Conservation (phyloP, 208 protist species). For the Naegleria lovaniensis region DNA sequence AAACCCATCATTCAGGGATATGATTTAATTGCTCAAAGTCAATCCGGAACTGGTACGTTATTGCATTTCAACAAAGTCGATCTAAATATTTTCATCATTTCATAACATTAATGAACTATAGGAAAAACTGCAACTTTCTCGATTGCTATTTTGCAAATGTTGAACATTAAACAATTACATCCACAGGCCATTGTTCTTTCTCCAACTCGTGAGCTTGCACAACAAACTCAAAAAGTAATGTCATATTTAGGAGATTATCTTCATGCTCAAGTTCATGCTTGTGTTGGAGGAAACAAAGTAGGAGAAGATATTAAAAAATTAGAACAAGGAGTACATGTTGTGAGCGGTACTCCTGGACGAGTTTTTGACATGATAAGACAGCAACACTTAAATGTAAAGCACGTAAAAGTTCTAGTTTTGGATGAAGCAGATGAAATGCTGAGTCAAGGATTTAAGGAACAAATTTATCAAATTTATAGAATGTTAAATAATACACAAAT, state of each 20-base stretch:
- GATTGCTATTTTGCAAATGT: constrained; percentile 64
- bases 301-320: constrained; percentile 82
- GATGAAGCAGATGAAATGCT: constrained; percentile 99
- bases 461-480: constrained; percentile 97
- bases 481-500: constrained; percentile 78
- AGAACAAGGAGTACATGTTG: constrained; percentile 81
- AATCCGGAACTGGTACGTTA: constrained; percentile 78
- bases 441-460: constrained; percentile 94
- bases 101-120: constrained; percentile 72
- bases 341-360: constrained; percentile 95
- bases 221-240: constrained; percentile 87
- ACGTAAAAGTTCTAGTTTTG: constrained; percentile 87
- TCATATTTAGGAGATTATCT: constrained; percentile 68
- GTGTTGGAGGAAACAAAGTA: constrained; percentile 78
- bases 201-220: constrained; percentile 93
- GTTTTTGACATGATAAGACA: constrained; percentile 94
- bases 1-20: constrained; percentile 70
- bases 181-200: constrained; percentile 91
- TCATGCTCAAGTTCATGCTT: constrained; percentile 71
- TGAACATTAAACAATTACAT: constrained; percentile 37
- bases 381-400: constrained; percentile 61
- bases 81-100: constrained; percentile 60
- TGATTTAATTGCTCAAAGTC: constrained; percentile 90
- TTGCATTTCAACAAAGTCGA: constrained; percentile 38
- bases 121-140: constrained; percentile 90